Evolutionary conservation across 2,329 filamentous ascomycete species (phyloP).

Genomic region (Verticillium isaacii): DNA sequence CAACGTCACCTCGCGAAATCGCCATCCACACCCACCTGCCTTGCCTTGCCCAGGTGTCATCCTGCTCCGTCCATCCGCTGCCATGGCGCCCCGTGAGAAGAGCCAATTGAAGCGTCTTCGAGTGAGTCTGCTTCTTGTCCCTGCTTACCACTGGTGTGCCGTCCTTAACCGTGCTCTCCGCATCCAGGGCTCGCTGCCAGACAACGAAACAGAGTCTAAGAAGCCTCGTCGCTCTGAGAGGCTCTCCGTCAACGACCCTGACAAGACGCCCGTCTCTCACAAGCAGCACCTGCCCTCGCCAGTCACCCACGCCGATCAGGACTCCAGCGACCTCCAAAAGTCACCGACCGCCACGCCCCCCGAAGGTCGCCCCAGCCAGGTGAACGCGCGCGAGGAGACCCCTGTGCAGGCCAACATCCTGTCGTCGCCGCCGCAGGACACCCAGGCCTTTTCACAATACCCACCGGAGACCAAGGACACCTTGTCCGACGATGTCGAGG

Average conservation of each 20-base stretch:
- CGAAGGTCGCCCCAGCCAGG: slow-evolving; percentile 51
- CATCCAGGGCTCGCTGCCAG: slow-evolving; percentile 60
- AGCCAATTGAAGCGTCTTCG: slow-evolving; percentile 79
- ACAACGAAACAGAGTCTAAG: slow-evolving; percentile 65
- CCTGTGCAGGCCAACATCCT: slow-evolving; percentile 29
- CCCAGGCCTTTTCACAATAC: slow-evolving; percentile 65
- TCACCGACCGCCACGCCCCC: slow-evolving; percentile 69
- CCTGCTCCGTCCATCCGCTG: neutral
- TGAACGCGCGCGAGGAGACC: slow-evolving; percentile 44
- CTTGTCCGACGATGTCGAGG: slow-evolving; percentile 76
- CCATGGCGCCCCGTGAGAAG: slow-evolving; percentile 65
- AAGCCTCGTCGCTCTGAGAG: slow-evolving; percentile 78
- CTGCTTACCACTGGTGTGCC: slow-evolving; percentile 12
- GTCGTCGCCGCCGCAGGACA: slow-evolving; percentile 61
- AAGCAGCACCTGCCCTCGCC: slow-evolving; percentile 76
- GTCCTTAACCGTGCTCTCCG: slow-evolving; percentile 14
- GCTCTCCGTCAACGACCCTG: slow-evolving; percentile 45
- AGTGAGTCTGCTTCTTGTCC: slow-evolving; percentile 44
- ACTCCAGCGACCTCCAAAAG: slow-evolving; percentile 51
- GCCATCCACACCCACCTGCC: neutral
- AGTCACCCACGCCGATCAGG: slow-evolving; percentile 56
- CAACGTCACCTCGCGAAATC: neutral
- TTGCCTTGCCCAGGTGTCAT: neutral
- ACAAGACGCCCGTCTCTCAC: slow-evolving; percentile 55
- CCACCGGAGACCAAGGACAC: slow-evolving; percentile 61